Evolutionary conservation across 1,139 yeast genomes (phyloP), one percentile per base, ranked within the genome.

Genomic region (Hansenula sp.): DNA sequence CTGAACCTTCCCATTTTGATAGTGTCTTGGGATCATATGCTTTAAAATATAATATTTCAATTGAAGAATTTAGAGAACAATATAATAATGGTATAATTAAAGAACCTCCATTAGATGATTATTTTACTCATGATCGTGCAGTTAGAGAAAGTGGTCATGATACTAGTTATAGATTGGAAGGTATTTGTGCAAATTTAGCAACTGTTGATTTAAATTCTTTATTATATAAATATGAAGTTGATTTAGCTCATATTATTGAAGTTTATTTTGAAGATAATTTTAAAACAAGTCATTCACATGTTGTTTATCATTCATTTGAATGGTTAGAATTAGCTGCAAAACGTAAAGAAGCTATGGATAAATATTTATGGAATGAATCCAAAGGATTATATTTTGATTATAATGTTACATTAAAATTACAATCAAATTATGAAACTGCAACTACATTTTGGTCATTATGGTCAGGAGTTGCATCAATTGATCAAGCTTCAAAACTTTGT

Each of bases 111-210:
- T 69, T 92, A 42, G 98, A 92, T 57, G 89, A 80, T 48, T 94
- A 88, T 62, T 87, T 92, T 61, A 62, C 86, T 41, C 96, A 92
- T 60, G 98, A 92, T 62, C 74, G 97, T 46, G 97, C 96, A 1
- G 96, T 92, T 14, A 77, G 98, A 57, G 98, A 92, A 64, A 83
- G 95, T 34, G 98, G 98, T 1, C 98, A 92, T 61, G 98, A 92
- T 60, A 94, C 97, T 0, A 75, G 92, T 3, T 89, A 90, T 59
- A 73, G 98, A 55, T 68, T 92, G 41, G 97, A 90, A 64, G 95
- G 96, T 28, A 75, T 78, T 38, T 88, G 96, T 63, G 97, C 96
- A 0, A 70, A 85, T 57, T 67, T 92, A 49, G 97, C 96, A 2
- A 92, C 97, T 0, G 83, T 92, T 41, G 98, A 92, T 60, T 71